Percentiles rank a stretch among this genome's conserved stretches.
phyloP scores from a whole-genome alignment of 2,329 filamentous ascomycete species.

The Aspergillus glaucus region DNA sequence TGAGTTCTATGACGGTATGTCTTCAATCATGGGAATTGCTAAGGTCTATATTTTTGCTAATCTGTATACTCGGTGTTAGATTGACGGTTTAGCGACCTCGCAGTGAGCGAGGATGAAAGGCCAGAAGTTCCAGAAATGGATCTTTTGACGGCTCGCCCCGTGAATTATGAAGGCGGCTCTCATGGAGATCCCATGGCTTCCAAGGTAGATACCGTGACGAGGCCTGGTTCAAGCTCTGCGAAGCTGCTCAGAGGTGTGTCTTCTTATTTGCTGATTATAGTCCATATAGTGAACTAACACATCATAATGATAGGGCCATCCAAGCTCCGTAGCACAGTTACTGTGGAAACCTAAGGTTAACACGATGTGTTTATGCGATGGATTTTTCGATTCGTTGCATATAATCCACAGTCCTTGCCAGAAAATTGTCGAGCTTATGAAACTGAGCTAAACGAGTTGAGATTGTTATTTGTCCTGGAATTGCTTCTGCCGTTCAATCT shows the following conservation, averaged over 20 bases:
- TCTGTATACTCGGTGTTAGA: conserved; percentile 42
- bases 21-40: not conserved
- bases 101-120: conserved; percentile 75
- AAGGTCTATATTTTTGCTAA: conserved; percentile 2
- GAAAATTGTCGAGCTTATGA: conserved; percentile 12
- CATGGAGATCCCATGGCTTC: conserved; percentile 26
- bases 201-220: conserved; percentile 23
- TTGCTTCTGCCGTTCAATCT: conserved; percentile 9
- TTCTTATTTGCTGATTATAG: not conserved
- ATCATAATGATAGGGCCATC: conserved; percentile 31
- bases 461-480: conserved; percentile 11
- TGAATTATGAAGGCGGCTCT: conserved; percentile 30
- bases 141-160: conserved; percentile 51
- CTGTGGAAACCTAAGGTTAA: conserved; percentile 22
- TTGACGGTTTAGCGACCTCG: conserved; percentile 89
- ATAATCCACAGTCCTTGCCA: conserved; percentile 7
- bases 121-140: conserved; percentile 50
- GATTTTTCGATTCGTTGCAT: conserved; percentile 18
- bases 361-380: conserved; percentile 23
- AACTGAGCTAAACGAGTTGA: conserved; percentile 12
- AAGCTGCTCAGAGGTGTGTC: conserved; percentile 35
- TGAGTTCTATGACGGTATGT: conserved; percentile 75
- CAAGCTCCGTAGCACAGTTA: conserved; percentile 36
- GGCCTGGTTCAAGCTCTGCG: conserved; percentile 27
- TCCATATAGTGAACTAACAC: not conserved